Conservation (phyloP, 441 rosid species). For the Croton setiger region DNA sequence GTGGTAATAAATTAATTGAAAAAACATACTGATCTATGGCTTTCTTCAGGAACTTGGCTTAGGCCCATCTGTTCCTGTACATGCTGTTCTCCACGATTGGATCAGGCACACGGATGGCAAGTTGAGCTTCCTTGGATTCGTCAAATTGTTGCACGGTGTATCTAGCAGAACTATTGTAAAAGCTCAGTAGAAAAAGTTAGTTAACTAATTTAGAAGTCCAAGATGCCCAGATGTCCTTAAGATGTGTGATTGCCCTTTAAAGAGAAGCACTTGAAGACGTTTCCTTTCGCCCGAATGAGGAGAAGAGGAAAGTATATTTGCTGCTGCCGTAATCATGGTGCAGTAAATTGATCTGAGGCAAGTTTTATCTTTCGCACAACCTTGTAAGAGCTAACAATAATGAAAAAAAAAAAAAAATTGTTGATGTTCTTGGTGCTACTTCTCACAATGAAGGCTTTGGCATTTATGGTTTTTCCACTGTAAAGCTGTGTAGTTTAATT, state of each 20-base stretch:
- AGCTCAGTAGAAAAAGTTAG: slow-evolving; percentile 49
- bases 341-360: slow-evolving; percentile 15
- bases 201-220: slow-evolving; percentile 7
- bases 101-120: slow-evolving; percentile 91
- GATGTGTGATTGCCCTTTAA: slow-evolving; percentile 21
- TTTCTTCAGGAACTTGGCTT: slow-evolving; percentile 81
- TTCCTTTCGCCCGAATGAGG: slow-evolving; percentile 11
- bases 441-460: slow-evolving; percentile 1
- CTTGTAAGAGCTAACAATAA: neutral
- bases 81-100: slow-evolving; percentile 91
- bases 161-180: slow-evolving; percentile 64
- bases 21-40: slow-evolving; percentile 5
- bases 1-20: neutral
- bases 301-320: slow-evolving; percentile 18
- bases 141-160: slow-evolving; percentile 75
- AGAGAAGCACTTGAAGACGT: slow-evolving; percentile 1
- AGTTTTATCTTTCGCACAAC: slow-evolving; percentile 13
- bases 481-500: slow-evolving; percentile 42
- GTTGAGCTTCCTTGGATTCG: slow-evolving; percentile 84
- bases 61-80: slow-evolving; percentile 80
- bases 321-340: neutral
- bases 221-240: slow-evolving; percentile 3
- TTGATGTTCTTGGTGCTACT: slow-evolving; percentile 4
- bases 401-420: neutral
- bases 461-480: slow-evolving; percentile 28